Conservation (phyloP, 257 asterid genomes). For the Jacaranda copaia region DNA sequence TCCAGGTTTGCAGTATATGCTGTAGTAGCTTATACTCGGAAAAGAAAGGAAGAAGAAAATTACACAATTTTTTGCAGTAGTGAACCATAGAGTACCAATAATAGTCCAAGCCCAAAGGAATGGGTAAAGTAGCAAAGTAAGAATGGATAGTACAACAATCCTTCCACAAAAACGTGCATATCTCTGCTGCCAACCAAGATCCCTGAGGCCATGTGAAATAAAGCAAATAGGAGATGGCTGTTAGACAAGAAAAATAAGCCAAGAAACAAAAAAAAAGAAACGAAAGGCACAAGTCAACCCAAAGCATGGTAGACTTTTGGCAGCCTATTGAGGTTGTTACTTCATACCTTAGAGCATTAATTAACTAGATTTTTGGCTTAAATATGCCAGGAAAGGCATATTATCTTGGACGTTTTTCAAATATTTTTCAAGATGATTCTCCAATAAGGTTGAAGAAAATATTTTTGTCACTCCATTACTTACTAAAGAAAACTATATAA, state of each 20-base stretch:
- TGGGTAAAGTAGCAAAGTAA: constrained; percentile 61
- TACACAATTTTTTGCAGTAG: constrained; percentile 60
- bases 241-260: constrained; percentile 9
- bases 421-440: neutral
- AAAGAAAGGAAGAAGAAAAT: constrained; percentile 34
- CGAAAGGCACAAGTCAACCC: neutral
- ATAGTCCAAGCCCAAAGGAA: constrained; percentile 74
- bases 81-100: constrained; percentile 67
- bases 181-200: constrained; percentile 76
- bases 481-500: neutral
- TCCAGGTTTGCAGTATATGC: constrained; percentile 21
- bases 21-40: neutral
- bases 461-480: neutral
- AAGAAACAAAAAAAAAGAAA: neutral
- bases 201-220: constrained; percentile 44
- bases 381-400: constrained; percentile 9
- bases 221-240: constrained; percentile 7
- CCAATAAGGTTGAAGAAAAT: neutral
- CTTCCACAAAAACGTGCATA: constrained; percentile 74
- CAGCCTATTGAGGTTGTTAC: constrained; percentile 8
- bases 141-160: constrained; percentile 63
- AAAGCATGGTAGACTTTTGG: neutral
- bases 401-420: too few relatives aligned
- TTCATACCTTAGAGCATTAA: neutral
- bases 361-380: neutral